Base-by-base conservation (phyloP, 768 basidiomycete species). In the Phylloporus sp. region DNA sequence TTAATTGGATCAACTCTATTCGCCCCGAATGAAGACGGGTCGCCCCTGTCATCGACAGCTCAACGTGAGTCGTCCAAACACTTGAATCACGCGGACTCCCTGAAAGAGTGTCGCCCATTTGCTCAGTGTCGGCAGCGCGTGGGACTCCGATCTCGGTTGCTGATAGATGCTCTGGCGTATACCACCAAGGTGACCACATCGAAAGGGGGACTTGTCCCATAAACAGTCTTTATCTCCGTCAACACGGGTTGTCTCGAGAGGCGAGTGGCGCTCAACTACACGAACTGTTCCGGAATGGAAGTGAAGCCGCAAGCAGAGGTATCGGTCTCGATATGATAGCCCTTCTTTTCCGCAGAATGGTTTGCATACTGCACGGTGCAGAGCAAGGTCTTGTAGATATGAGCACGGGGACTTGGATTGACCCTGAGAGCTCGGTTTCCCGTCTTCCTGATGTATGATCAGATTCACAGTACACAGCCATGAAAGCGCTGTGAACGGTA, bases 61-160 rank as follows among this genome's bases (percentile, higher is more conserved):
- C 51, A 31, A 45, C 27, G 55, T 49, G 47, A 59, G 50, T 50
- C 28, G 18, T 40, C 28, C 31, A 16, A 41, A 9, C 28, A 32
- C n/a, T 26, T 31, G 15, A 11, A 13, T n/a, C 24, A 27, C 40
- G 28, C 23, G 8, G 38, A 35, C 9, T 40, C 49, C 47, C 41
- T 59, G 29, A 51, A 38, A 15, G 7, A 29, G 28, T 23, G 20
- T 26, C 23, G 8, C 41, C 12, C 12, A n/a, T 10, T 20, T 20
- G 32, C 45, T 15, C 34, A 6, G 48, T 58, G 47, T 57, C 56
- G 56, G 61, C 62, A 61, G 27, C 41, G 31, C 56, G 62, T 64
- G 52, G 48, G 57, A 63, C 35, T 36, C 52, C 40, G 56, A 49
- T 35, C 47, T 64, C 59, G 59, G 53, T 32, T 63, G 46, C 42